Conservation (phyloP, 106 monocot species). For the Acorus calamus region DNA sequence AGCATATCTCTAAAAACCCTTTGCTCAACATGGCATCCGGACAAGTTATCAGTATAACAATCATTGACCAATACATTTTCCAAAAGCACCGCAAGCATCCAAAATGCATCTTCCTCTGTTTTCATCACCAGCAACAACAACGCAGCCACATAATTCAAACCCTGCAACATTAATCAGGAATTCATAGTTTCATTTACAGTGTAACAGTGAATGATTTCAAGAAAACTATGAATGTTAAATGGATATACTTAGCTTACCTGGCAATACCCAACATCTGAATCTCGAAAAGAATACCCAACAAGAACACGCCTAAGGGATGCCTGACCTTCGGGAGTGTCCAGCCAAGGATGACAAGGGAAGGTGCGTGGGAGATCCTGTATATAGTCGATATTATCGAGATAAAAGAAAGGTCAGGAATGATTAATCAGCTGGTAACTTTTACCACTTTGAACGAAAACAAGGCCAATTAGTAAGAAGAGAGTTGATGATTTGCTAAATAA, state of each 20-base stretch:
- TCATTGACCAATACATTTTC: conserved; percentile 94
- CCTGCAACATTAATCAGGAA: conserved; percentile 34
- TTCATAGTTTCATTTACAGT: not conserved
- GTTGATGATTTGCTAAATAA: no score
- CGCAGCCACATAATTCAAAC: conserved; percentile 93
- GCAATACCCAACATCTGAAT: conserved; percentile 97
- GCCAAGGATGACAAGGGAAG: conserved; percentile 89
- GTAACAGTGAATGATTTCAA: not conserved
- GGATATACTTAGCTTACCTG: conserved; percentile 71
- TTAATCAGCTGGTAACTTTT: no score
- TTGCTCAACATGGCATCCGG: conserved; percentile 98
- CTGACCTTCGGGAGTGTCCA: conserved; percentile 80
- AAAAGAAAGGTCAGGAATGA: no score
- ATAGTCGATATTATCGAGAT: not conserved
- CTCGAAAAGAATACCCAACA: conserved; percentile 95
- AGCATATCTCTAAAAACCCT: conserved; percentile 93
- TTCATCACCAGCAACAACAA: conserved; percentile 86
- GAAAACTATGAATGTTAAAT: not conserved
- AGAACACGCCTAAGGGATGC: conserved; percentile 92
- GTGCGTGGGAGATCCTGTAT: conserved; percentile 90
- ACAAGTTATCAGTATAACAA: conserved; percentile 92
- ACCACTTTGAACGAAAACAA: no score
- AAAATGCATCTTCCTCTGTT: conserved; percentile 96
- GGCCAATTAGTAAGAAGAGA: no score
- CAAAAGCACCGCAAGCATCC: conserved; percentile 93